These are phyloP conservation scores for Taxawa tesnikishii DNA, from an alignment of 2,329 filamentous ascomycete genomes.

Conservation along the genomic window DNA sequence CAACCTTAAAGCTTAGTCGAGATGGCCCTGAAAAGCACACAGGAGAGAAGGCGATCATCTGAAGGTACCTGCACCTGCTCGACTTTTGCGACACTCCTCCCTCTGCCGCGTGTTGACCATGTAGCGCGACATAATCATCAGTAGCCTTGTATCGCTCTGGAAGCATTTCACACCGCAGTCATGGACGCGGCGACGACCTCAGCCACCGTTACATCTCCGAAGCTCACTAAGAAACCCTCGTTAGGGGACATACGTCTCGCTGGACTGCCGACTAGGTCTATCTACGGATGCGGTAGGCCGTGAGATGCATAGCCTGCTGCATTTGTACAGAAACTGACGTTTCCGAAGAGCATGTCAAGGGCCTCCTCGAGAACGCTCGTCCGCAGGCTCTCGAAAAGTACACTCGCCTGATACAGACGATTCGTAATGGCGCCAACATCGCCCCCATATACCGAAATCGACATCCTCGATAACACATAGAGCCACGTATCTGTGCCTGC, in stretches of 20 bases:
- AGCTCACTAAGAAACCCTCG: conserved; percentile 23
- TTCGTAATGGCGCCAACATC: conserved; percentile 57
- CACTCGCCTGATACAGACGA: conserved; percentile 55
- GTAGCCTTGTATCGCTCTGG: too few relatives aligned
- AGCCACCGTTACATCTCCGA: conserved; percentile 28
- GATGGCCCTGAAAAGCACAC: too few relatives aligned
- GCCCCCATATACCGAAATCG: conserved; percentile 54
- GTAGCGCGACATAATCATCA: too few relatives aligned
- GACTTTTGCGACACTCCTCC: too few relatives aligned
- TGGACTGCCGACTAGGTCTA: conserved; percentile 1
- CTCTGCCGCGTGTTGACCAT: too few relatives aligned
- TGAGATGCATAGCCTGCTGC: too few relatives aligned
- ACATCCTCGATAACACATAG: conserved; percentile 11
- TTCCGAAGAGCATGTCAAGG: conserved; percentile 56
- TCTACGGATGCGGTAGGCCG: conserved; percentile 30
- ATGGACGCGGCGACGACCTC: conserved; percentile 28
- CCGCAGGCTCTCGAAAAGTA: conserved; percentile 61
- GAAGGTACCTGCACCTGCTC: too few relatives aligned
- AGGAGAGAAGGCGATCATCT: too few relatives aligned
- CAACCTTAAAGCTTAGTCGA: too few relatives aligned
- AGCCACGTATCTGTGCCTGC: conserved; percentile 51
- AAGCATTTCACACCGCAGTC: neutral
- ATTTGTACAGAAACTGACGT: conserved; percentile 15
- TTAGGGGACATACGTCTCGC: conserved; percentile 7
- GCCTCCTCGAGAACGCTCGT: conserved; percentile 53